Percentiles rank a stretch among this genome's conserved stretches.
These are phyloP conservation scores for Thielaviopsis populi DNA, from an alignment of 2,329 filamentous ascomycete species.

Conservation along the genomic window DNA sequence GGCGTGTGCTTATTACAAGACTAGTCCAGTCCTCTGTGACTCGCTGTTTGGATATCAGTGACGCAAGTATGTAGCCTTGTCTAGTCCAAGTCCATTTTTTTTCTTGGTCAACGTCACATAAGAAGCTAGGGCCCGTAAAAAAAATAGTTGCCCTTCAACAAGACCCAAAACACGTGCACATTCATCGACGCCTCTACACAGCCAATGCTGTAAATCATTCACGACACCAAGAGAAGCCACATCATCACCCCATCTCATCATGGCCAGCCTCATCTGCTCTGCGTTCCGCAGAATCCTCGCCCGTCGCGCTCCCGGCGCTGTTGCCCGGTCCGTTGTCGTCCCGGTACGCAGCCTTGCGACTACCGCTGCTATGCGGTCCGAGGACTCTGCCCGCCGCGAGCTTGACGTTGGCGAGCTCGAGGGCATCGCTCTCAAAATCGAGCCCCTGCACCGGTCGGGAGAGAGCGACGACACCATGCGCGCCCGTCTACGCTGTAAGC, in stretches of 20 bases:
- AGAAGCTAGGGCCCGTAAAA: conserved; percentile 9
- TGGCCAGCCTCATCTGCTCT: neutral
- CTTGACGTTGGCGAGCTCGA: conserved; percentile 76
- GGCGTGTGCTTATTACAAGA: neutral
- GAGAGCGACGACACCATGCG: conserved; percentile 79
- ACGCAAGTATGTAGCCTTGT: neutral
- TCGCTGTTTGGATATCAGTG: neutral
- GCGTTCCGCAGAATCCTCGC: conserved; percentile 18
- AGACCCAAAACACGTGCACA: neutral
- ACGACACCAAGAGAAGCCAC: conserved; percentile 17
- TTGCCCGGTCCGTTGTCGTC: conserved; percentile 16
- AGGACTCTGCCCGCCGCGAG: conserved; percentile 32
- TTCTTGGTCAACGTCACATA: neutral
- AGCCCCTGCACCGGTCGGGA: conserved; percentile 71
- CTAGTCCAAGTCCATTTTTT: neutral
- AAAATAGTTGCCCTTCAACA: neutral
- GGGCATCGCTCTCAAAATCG: conserved; percentile 71
- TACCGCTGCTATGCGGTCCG: conserved; percentile 18
- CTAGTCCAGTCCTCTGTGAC: neutral
- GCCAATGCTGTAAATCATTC: conserved; percentile 13
- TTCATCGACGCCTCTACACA: neutral
- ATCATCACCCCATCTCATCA: neutral
- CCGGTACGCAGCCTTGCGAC: conserved; percentile 19
- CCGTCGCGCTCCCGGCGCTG: conserved; percentile 17
- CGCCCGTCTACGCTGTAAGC: conserved; percentile 60